Conservation (phyloP, 2,329 filamentous ascomycete species). For the Arthrobotrys sphaeroides region DNA sequence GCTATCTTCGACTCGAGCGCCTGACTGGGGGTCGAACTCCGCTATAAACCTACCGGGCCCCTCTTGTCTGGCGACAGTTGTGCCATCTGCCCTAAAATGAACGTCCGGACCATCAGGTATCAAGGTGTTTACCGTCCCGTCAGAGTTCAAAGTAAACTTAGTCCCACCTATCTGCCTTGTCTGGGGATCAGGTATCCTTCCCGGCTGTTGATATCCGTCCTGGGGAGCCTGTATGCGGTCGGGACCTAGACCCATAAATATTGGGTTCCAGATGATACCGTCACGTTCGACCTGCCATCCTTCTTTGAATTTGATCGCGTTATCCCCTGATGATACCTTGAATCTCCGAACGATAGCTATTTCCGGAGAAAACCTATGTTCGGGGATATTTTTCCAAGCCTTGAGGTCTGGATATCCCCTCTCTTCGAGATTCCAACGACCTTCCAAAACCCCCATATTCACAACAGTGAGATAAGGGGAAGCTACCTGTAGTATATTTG, state of each 20-base stretch:
- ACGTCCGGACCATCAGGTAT: background rate
- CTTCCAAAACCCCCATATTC: background rate
- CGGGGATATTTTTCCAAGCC: conserved; percentile 17
- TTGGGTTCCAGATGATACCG: background rate
- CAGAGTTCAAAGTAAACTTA: background rate
- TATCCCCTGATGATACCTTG: background rate
- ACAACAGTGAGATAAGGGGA: background rate
- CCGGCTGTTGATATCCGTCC: background rate
- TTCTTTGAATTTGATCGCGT: background rate
- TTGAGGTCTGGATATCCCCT: background rate
- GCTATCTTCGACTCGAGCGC: background rate
- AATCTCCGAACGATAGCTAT: background rate
- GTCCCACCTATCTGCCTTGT: background rate
- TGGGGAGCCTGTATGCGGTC: background rate
- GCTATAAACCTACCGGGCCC: background rate
- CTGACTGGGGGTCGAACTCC: background rate
- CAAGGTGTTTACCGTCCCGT: conserved; percentile 1
- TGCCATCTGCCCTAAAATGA: background rate
- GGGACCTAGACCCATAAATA: background rate
- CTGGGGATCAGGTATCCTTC: background rate
- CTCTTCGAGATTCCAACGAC: background rate
- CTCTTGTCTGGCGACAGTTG: background rate
- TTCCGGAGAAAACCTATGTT: background rate
- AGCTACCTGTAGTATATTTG: background rate
- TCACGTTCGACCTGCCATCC: conserved; percentile 7